phyloP scores from a whole-genome alignment of 192 early-diverging fungal species.

The Umbelopsis isabellina region DNA sequence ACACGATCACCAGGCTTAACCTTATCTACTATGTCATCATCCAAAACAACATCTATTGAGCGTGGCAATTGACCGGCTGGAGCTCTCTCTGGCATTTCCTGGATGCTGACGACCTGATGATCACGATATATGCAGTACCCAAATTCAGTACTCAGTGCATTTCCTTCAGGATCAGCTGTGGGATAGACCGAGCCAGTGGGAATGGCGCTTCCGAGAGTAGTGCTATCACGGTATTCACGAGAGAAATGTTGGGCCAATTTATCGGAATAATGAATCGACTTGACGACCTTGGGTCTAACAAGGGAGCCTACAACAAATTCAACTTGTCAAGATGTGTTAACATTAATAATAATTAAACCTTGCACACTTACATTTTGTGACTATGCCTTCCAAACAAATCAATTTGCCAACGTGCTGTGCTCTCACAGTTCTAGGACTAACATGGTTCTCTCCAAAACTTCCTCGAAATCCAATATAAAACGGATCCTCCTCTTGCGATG shows the following conservation, averaged over 20 bases:
- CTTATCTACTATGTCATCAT: slow-evolving; percentile 94
- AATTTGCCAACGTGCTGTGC: slow-evolving; percentile 83
- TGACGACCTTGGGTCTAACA: slow-evolving; percentile 92
- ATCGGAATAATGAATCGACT: slow-evolving; percentile 92
- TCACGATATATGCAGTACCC: slow-evolving; percentile 89
- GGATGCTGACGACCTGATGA: slow-evolving; percentile 91
- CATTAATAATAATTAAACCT: no score
- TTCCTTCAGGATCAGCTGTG: slow-evolving; percentile 93
- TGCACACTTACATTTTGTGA: slow-evolving; percentile 81
- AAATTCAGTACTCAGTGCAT: slow-evolving; percentile 91
- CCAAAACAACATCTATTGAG: slow-evolving; percentile 91
- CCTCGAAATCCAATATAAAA: slow-evolving; percentile 88
- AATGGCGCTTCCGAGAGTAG: slow-evolving; percentile 68
- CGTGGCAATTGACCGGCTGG: slow-evolving; percentile 93
- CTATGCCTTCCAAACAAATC: slow-evolving; percentile 96
- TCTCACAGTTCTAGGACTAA: slow-evolving; percentile 85
- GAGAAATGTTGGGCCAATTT: slow-evolving; percentile 78
- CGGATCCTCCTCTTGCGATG: slow-evolving; percentile 45
- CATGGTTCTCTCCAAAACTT: slow-evolving; percentile 86
- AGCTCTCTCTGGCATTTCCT: slow-evolving; percentile 99
- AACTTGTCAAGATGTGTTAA: background rate
- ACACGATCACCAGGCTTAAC: slow-evolving; percentile 98
- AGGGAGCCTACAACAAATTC: slow-evolving; percentile 69
- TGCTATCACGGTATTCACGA: slow-evolving; percentile 89
- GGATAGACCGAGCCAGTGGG: slow-evolving; percentile 84